These are phyloP conservation scores for Leishmania lainsoni DNA, from an alignment of 208 protist species.

Conservation along the genomic window DNA sequence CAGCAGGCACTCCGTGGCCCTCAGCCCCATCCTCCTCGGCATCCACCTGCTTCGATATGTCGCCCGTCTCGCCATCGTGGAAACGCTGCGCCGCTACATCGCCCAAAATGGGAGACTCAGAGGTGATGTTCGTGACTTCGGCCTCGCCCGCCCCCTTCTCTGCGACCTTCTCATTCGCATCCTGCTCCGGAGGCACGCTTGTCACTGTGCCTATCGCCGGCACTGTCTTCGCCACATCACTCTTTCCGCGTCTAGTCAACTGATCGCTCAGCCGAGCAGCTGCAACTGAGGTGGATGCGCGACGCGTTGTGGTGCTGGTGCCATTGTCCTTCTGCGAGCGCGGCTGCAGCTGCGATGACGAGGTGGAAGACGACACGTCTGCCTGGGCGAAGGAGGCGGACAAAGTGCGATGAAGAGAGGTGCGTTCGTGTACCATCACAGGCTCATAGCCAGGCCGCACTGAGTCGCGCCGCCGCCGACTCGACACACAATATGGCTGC, in stretches of 20 bases:
- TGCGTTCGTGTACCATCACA: conserved; percentile 24
- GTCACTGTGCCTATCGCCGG: neutral
- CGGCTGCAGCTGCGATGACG: conserved; percentile 18
- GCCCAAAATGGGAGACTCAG: neutral
- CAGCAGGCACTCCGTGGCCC: neutral
- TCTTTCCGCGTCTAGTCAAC: conserved; percentile 19
- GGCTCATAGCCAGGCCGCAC: conserved; percentile 42
- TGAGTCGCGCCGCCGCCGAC: conserved; percentile 18
- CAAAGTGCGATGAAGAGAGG: neutral
- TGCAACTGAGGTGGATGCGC: neutral
- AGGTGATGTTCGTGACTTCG: neutral
- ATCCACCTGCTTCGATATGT: neutral
- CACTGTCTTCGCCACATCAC: neutral
- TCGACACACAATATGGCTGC: conserved; percentile 20
- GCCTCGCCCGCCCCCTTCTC: neutral
- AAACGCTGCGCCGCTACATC: neutral
- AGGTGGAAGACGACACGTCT: neutral
- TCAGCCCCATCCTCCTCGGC: neutral
- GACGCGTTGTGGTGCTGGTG: neutral
- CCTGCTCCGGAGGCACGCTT: neutral
- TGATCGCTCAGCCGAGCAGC: neutral
- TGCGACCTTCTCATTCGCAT: neutral
- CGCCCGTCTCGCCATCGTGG: neutral
- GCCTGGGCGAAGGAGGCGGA: neutral
- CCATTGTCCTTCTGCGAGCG: neutral